Percentiles rank a stretch among this genome's conserved stretches.
phyloP scores from a whole-genome alignment of 2,329 filamentous ascomycete genomes.

The Exophiala oligosperma region DNA sequence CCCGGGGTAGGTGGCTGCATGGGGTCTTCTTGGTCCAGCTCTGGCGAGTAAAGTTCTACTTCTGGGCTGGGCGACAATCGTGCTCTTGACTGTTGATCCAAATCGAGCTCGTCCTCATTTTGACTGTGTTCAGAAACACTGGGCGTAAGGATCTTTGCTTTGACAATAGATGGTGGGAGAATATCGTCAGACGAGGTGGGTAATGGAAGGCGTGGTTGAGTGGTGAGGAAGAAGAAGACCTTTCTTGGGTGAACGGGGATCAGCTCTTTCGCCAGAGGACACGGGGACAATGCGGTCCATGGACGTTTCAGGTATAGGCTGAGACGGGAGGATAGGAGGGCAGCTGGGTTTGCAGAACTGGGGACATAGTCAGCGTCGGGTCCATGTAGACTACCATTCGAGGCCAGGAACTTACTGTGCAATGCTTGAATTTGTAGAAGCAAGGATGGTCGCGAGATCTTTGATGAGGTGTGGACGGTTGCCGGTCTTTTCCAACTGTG shows the following conservation, averaged over 20 bases:
- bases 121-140: slow-evolving; percentile 73
- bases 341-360: slow-evolving; percentile 93
- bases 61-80: slow-evolving; percentile 89
- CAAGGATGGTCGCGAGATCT: slow-evolving; percentile 80
- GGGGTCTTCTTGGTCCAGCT: slow-evolving; percentile 73
- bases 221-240: slow-evolving; percentile 95
- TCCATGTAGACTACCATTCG: background rate
- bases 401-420: slow-evolving; percentile 71
- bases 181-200: slow-evolving; percentile 63
- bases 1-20: slow-evolving; percentile 60
- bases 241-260: slow-evolving; percentile 90
- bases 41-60: slow-evolving; percentile 82
- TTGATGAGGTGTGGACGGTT: slow-evolving; percentile 95
- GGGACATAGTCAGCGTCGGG: slow-evolving; percentile 34
- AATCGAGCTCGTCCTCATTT: slow-evolving; percentile 71
- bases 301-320: slow-evolving; percentile 86
- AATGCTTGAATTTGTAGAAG: slow-evolving; percentile 74
- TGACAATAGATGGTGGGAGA: slow-evolving; percentile 49
- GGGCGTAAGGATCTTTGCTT: slow-evolving; percentile 72
- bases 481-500: slow-evolving; percentile 82
- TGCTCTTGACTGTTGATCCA: slow-evolving; percentile 55
- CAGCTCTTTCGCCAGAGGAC: slow-evolving; percentile 88
- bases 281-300: slow-evolving; percentile 75
- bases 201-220: slow-evolving; percentile 78
- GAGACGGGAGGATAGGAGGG: slow-evolving; percentile 90